Base-by-base conservation (phyloP, 202 grass and related monocot species). In the Elaeis oleifera region DNA sequence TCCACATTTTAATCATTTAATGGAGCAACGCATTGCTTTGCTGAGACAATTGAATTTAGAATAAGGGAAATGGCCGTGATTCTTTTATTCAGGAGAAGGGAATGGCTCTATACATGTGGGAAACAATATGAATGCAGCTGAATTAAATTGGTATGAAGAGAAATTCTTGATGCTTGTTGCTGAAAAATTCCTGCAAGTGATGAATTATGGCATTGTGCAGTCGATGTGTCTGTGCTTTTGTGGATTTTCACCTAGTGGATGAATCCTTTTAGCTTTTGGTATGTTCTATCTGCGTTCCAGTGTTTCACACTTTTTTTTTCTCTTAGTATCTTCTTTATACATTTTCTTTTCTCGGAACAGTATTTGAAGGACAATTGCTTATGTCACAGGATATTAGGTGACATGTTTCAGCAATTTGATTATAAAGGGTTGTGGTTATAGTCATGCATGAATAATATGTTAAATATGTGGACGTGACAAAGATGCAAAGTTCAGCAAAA, bases 131-230 rank as follows among this genome's bases (percentile, higher is more conserved):
- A 89, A 79, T 80, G 68, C 59, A 18, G 56, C 79, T 3, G 88
- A 92, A 52, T 74, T 99, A 79, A 89, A 73, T 85, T 73, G 81
- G 72, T 99, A 84, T 25, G 94, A 92, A 80, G 94, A 87, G 67
- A 88, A 49, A 59, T 99, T 60, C 88, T 99, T 61, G 88, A 99
- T 58, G 94, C 80, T 4, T 92, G 82, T 59, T 86, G 82, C 58
- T 57, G 78, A 51, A 92, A 89, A 71, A 89, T 99, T 69, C 72
- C 85, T 73, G 69, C 69, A 4, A 76, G 68, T 18, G 85, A 92
- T 65, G 85, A 97, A 48, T 58, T 92, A 53, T 92, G 94, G 94
- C 62, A 82, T 72, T 72, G 1, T 9, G 62, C 78, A 65, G 62
- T 86, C 77, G 84, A 92, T 69, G 58, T 92, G 29, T 89, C 85